Conservation (phyloP, 2,329 filamentous ascomycete species). For the Fusarium guadeloupense region DNA sequence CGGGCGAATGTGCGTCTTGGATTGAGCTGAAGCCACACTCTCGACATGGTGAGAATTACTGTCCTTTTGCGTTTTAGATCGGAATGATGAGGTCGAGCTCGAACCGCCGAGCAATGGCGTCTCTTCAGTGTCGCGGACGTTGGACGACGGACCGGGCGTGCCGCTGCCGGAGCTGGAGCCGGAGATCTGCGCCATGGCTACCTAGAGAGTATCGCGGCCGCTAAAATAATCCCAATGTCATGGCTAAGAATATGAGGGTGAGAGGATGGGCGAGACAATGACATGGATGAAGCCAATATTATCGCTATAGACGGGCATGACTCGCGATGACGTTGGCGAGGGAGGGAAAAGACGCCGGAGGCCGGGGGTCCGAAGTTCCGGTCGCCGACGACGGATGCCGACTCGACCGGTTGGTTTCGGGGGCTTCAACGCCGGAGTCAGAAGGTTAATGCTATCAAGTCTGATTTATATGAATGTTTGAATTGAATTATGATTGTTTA, state of each 20-base stretch:
- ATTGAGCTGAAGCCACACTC: background rate
- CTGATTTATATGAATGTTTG: too few relatives aligned
- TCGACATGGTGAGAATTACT: slow-evolving; percentile 8
- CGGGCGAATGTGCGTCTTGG: slow-evolving; percentile 39
- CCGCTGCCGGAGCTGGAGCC: slow-evolving; percentile 12
- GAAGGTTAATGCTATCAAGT: background rate
- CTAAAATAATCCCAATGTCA: background rate
- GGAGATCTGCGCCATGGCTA: slow-evolving; percentile 9
- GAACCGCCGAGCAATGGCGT: slow-evolving; percentile 34
- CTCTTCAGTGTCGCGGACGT: slow-evolving; percentile 26
- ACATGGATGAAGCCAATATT: background rate
- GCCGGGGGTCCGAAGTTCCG: slow-evolving; percentile 13
- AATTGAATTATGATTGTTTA: too few relatives aligned
- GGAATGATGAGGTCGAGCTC: slow-evolving; percentile 6
- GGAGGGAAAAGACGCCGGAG: slow-evolving; percentile 6
- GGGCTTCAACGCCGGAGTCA: background rate
- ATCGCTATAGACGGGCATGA: slow-evolving; percentile 5
- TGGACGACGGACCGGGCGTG: slow-evolving; percentile 11
- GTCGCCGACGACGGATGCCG: slow-evolving; percentile 2
- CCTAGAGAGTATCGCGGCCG: background rate
- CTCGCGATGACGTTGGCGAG: slow-evolving; percentile 21
- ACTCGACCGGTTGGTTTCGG: background rate
- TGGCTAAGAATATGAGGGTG: background rate
- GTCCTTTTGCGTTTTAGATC: background rate
- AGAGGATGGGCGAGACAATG: background rate